phyloP scores from a whole-genome alignment of 371 early-diverging fungal genomes.

The Choanephora cucurbitarum region DNA sequence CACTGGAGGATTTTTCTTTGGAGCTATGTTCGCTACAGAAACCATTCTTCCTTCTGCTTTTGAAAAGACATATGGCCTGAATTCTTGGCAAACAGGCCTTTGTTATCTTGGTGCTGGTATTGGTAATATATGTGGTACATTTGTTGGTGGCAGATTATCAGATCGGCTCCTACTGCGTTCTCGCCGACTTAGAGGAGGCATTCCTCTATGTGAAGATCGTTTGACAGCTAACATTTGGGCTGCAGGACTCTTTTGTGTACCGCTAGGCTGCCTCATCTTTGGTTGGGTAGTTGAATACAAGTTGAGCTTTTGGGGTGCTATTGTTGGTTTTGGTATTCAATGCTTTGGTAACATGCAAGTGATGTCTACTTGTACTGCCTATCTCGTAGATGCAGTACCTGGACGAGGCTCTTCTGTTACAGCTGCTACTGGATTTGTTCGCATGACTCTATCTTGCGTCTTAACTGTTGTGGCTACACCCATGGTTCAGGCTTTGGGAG shows the following conservation, averaged over 20 bases:
- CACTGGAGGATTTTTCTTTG: conserved; percentile 51
- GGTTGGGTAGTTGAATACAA: conserved; percentile 42
- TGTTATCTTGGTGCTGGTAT: conserved; percentile 22
- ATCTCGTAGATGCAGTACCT: conserved; percentile 42
- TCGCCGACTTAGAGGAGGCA: conserved; percentile 33
- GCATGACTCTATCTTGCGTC: conserved; percentile 42
- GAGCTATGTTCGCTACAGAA: conserved; percentile 46
- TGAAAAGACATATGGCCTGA: conserved; percentile 30
- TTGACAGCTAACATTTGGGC: conserved; percentile 38
- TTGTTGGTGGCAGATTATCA: conserved; percentile 37
- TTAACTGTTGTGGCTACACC: conserved; percentile 29
- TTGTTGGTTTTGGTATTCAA: conserved; percentile 44
- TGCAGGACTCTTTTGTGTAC: conserved; percentile 36
- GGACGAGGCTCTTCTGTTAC: conserved; percentile 45
- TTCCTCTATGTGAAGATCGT: conserved; percentile 35
- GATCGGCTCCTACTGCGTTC: conserved; percentile 32
- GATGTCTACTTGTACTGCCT: conserved; percentile 34
- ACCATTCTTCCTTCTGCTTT: conserved; percentile 38
- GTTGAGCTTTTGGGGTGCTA: conserved; percentile 33
- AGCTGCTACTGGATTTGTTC: conserved; percentile 40
- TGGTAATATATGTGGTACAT: conserved; percentile 16
- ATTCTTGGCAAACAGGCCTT: conserved; percentile 41
- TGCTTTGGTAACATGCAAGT: conserved; percentile 49
- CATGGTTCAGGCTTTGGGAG: conserved; percentile 16
- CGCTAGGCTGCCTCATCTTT: conserved; percentile 41